Percentiles rank a stretch among this genome's conserved stretches.
Evolutionary conservation across 2,329 filamentous ascomycete species (phyloP).

Genomic region (Paramyrothecium roridum): DNA sequence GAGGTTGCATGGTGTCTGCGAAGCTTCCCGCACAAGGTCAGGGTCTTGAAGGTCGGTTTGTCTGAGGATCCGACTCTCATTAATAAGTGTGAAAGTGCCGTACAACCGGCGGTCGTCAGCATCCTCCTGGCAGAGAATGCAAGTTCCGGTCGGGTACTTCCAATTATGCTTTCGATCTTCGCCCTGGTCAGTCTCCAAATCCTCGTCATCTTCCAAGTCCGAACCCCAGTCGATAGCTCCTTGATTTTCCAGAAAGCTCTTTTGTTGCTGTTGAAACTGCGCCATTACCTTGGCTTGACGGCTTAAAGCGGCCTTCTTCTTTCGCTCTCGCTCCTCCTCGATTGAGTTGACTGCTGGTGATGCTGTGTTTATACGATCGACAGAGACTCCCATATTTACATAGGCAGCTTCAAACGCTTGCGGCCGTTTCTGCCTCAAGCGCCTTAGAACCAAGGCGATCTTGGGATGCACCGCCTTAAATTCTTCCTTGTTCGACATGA

Average conservation of each 20-base stretch:
- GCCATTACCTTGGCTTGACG: slow-evolving; percentile 95
- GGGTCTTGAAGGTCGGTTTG: slow-evolving; percentile 80
- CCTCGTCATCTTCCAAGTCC: slow-evolving; percentile 74
- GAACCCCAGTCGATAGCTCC: slow-evolving; percentile 81
- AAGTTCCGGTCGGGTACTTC: slow-evolving; percentile 90
- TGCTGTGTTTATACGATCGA: slow-evolving; percentile 76
- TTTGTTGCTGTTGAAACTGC: slow-evolving; percentile 96
- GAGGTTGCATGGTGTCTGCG: slow-evolving; percentile 73
- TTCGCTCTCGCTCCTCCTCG: slow-evolving; percentile 73
- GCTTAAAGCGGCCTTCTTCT: slow-evolving; percentile 87
- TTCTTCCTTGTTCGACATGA: slow-evolving; percentile 64
- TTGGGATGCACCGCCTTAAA: slow-evolving; percentile 83
- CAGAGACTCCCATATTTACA: slow-evolving; percentile 58
- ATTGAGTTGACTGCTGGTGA: slow-evolving; percentile 70
- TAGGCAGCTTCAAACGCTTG: slow-evolving; percentile 69
- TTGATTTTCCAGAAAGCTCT: slow-evolving; percentile 88
- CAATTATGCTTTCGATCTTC: slow-evolving; percentile 66
- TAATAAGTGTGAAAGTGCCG: slow-evolving; percentile 88
- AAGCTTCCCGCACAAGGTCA: slow-evolving; percentile 81
- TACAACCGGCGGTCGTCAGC: slow-evolving; percentile 86
- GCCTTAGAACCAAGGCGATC: slow-evolving; percentile 76
- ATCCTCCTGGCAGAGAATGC: slow-evolving; percentile 95
- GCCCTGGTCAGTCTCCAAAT: slow-evolving; percentile 45
- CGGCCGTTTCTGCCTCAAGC: slow-evolving; percentile 81
- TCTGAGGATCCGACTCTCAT: slow-evolving; percentile 79